phyloP scores from a whole-genome alignment of 805 yeast genomes.

The Barnettozyma siamensis region DNA sequence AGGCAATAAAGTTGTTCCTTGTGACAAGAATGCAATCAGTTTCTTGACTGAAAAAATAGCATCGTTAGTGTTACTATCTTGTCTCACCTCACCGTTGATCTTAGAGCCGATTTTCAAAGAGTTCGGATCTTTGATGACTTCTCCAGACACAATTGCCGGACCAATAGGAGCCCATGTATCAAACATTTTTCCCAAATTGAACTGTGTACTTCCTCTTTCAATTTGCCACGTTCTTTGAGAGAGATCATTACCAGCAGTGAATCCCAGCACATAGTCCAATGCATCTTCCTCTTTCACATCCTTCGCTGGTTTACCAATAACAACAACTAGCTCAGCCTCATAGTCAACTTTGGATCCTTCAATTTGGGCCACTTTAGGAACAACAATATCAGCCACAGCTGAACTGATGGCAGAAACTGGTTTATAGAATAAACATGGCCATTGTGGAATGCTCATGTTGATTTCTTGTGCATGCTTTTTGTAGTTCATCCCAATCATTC shows the following conservation, averaged over 20 bases:
- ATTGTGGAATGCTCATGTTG: slow-evolving; percentile 35
- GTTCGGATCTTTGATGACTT: slow-evolving; percentile 23
- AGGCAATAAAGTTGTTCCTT: slow-evolving; percentile 45
- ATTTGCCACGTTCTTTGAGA: slow-evolving; percentile 51
- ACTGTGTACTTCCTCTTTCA: slow-evolving; percentile 46
- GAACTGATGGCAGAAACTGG: slow-evolving; percentile 40
- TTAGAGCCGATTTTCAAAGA: slow-evolving; percentile 31
- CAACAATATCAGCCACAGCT: slow-evolving; percentile 37
- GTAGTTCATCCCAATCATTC: slow-evolving; percentile 48
- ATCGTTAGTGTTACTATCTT: slow-evolving; percentile 39
- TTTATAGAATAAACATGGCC: slow-evolving; percentile 45
- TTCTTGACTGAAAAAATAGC: slow-evolving; percentile 40
- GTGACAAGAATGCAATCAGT: slow-evolving; percentile 41
- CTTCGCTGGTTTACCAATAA: slow-evolving; percentile 42
- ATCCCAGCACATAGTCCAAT: slow-evolving; percentile 41
- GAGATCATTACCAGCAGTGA: slow-evolving; percentile 47
- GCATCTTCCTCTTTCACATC: slow-evolving; percentile 39
- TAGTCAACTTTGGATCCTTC: slow-evolving; percentile 35
- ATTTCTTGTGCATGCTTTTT: slow-evolving; percentile 37
- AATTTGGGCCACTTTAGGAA: slow-evolving; percentile 34
- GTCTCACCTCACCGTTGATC: slow-evolving; percentile 43
- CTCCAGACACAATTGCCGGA: slow-evolving; percentile 41
- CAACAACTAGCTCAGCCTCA: slow-evolving; percentile 47
- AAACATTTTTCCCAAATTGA: slow-evolving; percentile 45
- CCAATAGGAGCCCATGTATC: slow-evolving; percentile 54